Conservation (phyloP, 345 rosid genomes). For the Sisymbrium irio region DNA sequence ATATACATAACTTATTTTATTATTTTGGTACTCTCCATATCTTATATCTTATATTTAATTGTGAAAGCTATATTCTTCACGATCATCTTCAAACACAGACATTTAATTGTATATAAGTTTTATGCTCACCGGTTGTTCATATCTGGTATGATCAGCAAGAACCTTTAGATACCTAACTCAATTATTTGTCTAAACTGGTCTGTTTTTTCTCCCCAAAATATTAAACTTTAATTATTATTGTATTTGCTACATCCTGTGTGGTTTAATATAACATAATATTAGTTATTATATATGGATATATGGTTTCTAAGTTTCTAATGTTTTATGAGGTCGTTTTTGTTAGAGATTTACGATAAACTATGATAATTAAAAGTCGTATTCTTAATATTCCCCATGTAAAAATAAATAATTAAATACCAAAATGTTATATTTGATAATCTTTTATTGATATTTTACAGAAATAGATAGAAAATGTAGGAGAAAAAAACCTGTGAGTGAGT, state of each 20-base stretch:
- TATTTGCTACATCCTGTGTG: neutral
- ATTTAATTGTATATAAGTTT: neutral
- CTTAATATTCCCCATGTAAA: neutral
- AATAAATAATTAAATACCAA: neutral
- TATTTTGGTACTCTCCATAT: too few relatives aligned
- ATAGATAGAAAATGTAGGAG: constrained; percentile 5
- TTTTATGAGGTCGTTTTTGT: neutral
- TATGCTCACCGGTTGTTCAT: neutral
- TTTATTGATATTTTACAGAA: neutral
- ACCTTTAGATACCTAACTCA: constrained; percentile 16
- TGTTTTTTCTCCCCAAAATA: neutral
- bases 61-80: constrained; percentile 14
- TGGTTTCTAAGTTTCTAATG: neutral
- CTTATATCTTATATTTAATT: neutral
- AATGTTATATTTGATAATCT: neutral
- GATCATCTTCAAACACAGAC: constrained; percentile 4
- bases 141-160: constrained; percentile 13
- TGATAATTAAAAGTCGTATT: neutral
- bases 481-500: constrained; percentile 76
- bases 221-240: neutral
- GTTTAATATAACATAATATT: neutral
- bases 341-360: neutral
- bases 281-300: neutral
- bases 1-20: too few relatives aligned
- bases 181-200: neutral